Evolutionary conservation across 371 early-diverging fungal genomes (phyloP).

Genomic region (Mucor piriformis): DNA sequence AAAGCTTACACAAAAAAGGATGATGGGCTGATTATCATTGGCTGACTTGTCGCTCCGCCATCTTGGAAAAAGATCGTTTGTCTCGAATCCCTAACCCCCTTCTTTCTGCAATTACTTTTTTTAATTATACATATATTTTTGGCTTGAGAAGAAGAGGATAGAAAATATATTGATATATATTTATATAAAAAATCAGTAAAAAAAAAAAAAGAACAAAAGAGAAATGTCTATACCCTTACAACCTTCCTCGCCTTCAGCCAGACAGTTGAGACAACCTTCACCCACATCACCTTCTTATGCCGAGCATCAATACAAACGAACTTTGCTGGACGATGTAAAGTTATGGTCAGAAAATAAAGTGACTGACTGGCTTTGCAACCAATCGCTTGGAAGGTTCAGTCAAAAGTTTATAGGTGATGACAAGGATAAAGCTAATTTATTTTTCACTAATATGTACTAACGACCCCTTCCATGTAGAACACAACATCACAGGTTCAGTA

Average conservation of each 20-base stretch:
- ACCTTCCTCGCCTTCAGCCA: conserved; percentile 29
- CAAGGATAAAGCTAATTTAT: background rate
- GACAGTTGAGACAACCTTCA: conserved; percentile 42
- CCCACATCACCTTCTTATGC: conserved; percentile 58
- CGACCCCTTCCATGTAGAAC: conserved; percentile 38
- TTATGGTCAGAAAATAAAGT: conserved; percentile 76
- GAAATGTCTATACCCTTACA: conserved; percentile 17
- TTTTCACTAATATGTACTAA: conserved; percentile 1
- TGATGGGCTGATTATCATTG: too few species aligned
- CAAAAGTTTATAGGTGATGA: conserved; percentile 62
- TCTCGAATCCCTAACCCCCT: too few species aligned
- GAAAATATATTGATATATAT: background rate
- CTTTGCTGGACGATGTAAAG: conserved; percentile 56
- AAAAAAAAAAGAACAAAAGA: background rate
- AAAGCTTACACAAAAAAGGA: too few species aligned
- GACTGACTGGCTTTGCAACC: conserved; percentile 75
- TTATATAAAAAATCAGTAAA: background rate
- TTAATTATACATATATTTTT: background rate
- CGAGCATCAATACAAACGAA: conserved; percentile 32
- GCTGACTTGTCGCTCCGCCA: too few species aligned
- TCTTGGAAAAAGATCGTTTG: too few species aligned
- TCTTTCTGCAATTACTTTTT: too few species aligned
- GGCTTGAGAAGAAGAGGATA: too few species aligned
- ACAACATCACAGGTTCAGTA: conserved; percentile 80
- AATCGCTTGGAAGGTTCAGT: conserved; percentile 70